Evolutionary conservation across 176 grass and related monocot genomes (phyloP), one percentile per base, ranked within the genome.

Genomic region (Phoenix roebelenii): DNA sequence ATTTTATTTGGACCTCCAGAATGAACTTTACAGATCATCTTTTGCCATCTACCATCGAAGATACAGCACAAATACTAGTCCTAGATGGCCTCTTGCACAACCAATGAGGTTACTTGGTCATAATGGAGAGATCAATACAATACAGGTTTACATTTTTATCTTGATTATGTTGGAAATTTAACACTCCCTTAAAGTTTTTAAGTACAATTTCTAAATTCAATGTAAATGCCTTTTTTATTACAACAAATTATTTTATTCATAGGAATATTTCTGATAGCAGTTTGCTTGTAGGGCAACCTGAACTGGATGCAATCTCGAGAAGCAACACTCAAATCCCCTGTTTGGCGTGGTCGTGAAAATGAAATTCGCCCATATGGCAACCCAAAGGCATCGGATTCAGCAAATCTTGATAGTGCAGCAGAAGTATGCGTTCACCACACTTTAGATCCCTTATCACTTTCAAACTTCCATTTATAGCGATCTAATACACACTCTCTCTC

Each of bases 261-360:
- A 12, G 35, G 35, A 44, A 44, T 44, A 44, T 44, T 12, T 44
- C 35, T 44, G 35, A 44, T 44, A 44, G 7, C 35, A 44, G 56
- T 88, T 80, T 80, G 7, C 61, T 74, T 80, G 61, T 22, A 98
- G 94, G 94, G 94, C 25, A 98, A 98, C 76, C 81, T 98, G 82
- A 98, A 98, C 55, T 98, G 94, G 94, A 98, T 98, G 94, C 78
- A 83, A 75, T 98, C 94, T 66, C 72, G 94, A 75, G 94, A 98
- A 80, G 44, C 94, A 64, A 98, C 94, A 49, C 17, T 98, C 58
- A 67, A 81, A 17, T 98, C 94, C 75, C 79, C 94, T 81, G 94
- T 98, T 74, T 98, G 94, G 94, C 81, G 79, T 71, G 88, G 88
- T 17, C 87, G 94, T 76, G 94, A 98, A 61, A 60, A 83, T 76